These are phyloP conservation scores for Chlamydomonas urium DNA, from an alignment of 139 green algal genomes.

Conservation along the genomic window DNA sequence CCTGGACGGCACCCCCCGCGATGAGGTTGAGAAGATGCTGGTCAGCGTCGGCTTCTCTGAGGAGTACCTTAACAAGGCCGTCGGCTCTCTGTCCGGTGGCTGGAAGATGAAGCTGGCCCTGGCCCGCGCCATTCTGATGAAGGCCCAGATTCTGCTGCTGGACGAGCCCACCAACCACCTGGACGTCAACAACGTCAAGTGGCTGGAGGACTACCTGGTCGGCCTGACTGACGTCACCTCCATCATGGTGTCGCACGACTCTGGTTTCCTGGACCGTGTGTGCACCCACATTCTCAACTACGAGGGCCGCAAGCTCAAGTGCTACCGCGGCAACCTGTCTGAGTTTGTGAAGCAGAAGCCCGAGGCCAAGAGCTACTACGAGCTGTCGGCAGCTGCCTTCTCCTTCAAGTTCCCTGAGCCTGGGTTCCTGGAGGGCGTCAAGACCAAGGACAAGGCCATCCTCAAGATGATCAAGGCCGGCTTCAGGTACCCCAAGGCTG, in stretches of 20 bases:
- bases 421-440: conserved; percentile 84
- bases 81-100: conserved; percentile 63
- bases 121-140: conserved; percentile 25
- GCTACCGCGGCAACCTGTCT: conserved; percentile 83
- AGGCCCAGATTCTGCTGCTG: conserved; percentile 82
- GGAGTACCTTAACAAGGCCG: conserved; percentile 42
- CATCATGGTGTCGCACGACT: conserved; percentile 89
- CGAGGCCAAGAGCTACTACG: conserved; percentile 82
- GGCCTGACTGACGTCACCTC: conserved; percentile 51
- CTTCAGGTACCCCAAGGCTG: conserved; percentile 39
- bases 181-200: conserved; percentile 80
- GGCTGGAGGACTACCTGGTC: conserved; percentile 78
- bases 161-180: conserved; percentile 84
- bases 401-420: conserved; percentile 84
- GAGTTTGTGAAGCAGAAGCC: conserved; percentile 86
- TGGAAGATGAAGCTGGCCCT: conserved; percentile 93
- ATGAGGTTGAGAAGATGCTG: conserved; percentile 59
- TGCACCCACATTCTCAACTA: conserved; percentile 89
- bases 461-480: conserved; percentile 43
- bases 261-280: conserved; percentile 77
- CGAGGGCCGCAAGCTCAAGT: conserved; percentile 73
- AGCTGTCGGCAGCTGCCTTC: conserved; percentile 58
- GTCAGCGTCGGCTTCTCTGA: conserved; percentile 74
- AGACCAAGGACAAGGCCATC: conserved; percentile 75
- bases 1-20: conserved; percentile 18